Percentiles rank a stretch among this genome's conserved stretches.
These are phyloP conservation scores for Aphanocladium album DNA, from an alignment of 2,329 filamentous ascomycete genomes.

Conservation along the genomic window DNA sequence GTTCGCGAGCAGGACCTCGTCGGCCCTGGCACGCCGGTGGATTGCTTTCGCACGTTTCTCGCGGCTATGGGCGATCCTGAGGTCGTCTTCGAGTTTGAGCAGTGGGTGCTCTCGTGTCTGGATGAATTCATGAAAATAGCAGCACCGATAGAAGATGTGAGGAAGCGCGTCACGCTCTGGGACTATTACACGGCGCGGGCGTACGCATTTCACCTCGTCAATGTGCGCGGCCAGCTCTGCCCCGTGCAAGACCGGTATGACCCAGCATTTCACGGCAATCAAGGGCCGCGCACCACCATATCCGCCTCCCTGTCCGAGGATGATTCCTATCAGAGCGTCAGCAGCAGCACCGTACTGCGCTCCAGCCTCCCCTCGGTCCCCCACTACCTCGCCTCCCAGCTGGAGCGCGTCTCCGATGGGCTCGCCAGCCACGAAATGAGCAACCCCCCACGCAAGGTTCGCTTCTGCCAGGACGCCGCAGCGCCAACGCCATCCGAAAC, in stretches of 20 bases:
- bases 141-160: background rate
- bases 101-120: background rate
- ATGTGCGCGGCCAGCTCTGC: background rate
- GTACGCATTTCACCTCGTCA: background rate
- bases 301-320: background rate
- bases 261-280: constrained; percentile 41
- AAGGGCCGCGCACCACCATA: constrained; percentile 61
- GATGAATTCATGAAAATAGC: background rate
- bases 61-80: background rate
- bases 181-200: background rate
- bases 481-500: background rate
- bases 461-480: background rate
- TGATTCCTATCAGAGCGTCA: background rate
- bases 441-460: background rate
- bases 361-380: background rate
- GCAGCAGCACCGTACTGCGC: background rate
- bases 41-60: background rate
- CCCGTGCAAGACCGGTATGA: background rate
- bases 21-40: background rate
- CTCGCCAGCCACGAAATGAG: background rate
- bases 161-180: background rate
- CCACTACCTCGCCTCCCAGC: background rate
- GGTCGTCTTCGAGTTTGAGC: background rate
- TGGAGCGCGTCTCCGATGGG: background rate
- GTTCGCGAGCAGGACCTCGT: background rate